phyloP scores from a whole-genome alignment of 2,329 filamentous ascomycete species.

The Cladophialophora bantiana region DNA sequence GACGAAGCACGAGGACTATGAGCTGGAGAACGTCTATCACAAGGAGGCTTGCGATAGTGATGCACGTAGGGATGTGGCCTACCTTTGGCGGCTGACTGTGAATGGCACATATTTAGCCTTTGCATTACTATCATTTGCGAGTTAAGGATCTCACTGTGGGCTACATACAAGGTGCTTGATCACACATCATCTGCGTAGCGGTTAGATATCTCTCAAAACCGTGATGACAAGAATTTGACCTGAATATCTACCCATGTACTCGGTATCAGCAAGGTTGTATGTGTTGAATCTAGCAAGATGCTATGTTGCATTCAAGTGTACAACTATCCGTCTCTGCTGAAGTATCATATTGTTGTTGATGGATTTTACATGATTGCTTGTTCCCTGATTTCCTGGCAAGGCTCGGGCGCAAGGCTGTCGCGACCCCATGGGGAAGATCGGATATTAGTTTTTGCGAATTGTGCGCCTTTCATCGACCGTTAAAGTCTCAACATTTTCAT shows the following conservation, averaged over 20 bases:
- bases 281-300: neutral
- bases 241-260: neutral
- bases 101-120: neutral
- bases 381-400: neutral
- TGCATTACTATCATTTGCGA: neutral
- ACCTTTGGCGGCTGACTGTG: neutral
- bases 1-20: slow-evolving; percentile 16
- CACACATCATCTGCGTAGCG: neutral
- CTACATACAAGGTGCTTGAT: neutral
- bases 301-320: no score
- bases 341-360: neutral
- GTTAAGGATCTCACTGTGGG: neutral
- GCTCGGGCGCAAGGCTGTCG: neutral
- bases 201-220: neutral
- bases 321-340: neutral
- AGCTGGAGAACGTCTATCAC: slow-evolving; percentile 16
- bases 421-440: neutral
- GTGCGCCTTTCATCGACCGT: neutral
- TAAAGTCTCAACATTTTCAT: neutral
- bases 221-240: neutral
- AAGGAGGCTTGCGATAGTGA: slow-evolving; percentile 19
- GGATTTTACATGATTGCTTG: neutral
- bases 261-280: neutral
- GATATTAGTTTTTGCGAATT: neutral
- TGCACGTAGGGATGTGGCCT: neutral